Evolutionary conservation across 176 grass and related monocot genomes (phyloP).

Genomic region (Aegilops speltoides): DNA sequence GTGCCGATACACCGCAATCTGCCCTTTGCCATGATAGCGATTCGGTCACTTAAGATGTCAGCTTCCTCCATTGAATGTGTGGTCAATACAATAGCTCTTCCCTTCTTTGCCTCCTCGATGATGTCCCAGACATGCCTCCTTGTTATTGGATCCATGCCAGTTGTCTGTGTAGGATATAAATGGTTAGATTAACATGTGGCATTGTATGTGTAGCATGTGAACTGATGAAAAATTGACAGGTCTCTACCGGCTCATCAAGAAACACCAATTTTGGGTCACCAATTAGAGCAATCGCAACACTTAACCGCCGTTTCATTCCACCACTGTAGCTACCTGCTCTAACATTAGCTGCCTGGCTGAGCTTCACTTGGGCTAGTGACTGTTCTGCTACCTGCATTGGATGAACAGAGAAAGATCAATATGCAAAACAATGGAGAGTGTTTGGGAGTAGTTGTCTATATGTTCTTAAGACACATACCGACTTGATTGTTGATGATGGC

Average conservation of each 20-base stretch:
- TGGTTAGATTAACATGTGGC: slow-evolving; percentile 16
- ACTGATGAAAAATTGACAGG: neutral
- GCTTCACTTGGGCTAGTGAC: slow-evolving; percentile 90
- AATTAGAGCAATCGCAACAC: slow-evolving; percentile 92
- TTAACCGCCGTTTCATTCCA: slow-evolving; percentile 92
- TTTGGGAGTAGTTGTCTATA: slow-evolving; percentile 12
- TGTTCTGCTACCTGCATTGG: slow-evolving; percentile 66
- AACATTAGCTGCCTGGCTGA: slow-evolving; percentile 70
- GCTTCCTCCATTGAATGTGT: slow-evolving; percentile 99
- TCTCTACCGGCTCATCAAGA: slow-evolving; percentile 88
- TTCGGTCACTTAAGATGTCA: slow-evolving; percentile 89
- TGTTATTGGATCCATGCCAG: slow-evolving; percentile 99
- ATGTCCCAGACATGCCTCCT: slow-evolving; percentile 97
- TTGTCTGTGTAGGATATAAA: slow-evolving; percentile 59
- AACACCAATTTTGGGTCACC: slow-evolving; percentile 94
- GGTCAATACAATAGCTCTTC: slow-evolving; percentile 94
- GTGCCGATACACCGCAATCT: slow-evolving; percentile 92
- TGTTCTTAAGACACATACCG: slow-evolving; percentile 44
- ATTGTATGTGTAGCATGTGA: slow-evolving; percentile 5
- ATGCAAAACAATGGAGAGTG: slow-evolving; percentile 2
- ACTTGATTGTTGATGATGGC: slow-evolving; percentile 64
- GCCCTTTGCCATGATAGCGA: slow-evolving; percentile 98
- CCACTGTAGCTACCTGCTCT: slow-evolving; percentile 94
- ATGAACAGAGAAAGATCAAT: slow-evolving; percentile 23
- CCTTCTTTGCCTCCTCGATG: slow-evolving; percentile 94